Conservation (phyloP, 495 filamentous ascomycete genomes). For the Xylaria cubensis region DNA sequence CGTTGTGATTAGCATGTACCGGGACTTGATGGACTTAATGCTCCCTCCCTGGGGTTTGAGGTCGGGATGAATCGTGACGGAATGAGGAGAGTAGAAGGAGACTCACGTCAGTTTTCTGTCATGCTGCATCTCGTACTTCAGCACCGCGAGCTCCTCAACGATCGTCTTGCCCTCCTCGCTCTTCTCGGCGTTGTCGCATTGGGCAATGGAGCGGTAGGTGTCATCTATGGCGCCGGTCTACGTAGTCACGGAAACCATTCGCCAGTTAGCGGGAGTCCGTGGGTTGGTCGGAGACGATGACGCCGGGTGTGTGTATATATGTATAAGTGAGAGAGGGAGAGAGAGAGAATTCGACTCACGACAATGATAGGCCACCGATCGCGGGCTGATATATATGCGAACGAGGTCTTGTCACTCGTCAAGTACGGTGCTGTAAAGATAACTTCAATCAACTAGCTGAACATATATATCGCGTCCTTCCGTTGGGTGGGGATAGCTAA, state of each 20-base stretch:
- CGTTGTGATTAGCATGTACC: too few species aligned
- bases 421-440: conserved; percentile 67
- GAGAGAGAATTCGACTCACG: conserved; percentile 52
- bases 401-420: conserved; percentile 84
- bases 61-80: not conserved
- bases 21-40: not conserved
- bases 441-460: not conserved
- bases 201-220: conserved; percentile 75
- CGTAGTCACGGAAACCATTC: not conserved
- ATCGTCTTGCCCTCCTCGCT: conserved; percentile 84
- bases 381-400: conserved; percentile 80
- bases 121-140: conserved; percentile 97
- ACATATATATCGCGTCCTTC: not conserved
- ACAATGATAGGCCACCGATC: conserved; percentile 94
- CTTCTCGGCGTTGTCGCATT: conserved; percentile 66
- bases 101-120: conserved; percentile 80
- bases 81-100: not conserved
- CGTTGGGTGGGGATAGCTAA: not conserved
- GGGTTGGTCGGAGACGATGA: not conserved
- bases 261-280: not conserved
- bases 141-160: conserved; percentile 74
- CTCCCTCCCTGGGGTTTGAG: not conserved
- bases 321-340: not conserved
- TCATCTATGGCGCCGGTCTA: conserved; percentile 96
- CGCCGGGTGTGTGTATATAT: not conserved